phyloP scores from a whole-genome alignment of 352 stramenopile species.

The Phytopythium delawarense region DNA sequence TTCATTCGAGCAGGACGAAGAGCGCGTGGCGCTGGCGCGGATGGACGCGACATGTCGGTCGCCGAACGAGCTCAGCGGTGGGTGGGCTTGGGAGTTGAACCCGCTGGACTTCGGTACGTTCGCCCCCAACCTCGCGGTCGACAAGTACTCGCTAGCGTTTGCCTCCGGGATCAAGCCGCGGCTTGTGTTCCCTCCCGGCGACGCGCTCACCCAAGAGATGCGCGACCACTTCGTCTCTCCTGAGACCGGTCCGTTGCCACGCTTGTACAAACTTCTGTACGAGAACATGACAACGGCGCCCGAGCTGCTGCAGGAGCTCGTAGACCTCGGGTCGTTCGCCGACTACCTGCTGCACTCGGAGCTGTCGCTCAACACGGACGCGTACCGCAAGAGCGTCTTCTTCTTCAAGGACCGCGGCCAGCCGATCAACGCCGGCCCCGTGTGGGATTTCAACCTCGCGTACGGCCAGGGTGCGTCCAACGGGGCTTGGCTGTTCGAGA shows the following conservation, averaged over 20 bases:
- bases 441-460: slow-evolving; percentile 42
- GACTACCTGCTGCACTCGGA: slow-evolving; percentile 43
- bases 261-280: slow-evolving; percentile 26
- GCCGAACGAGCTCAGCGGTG: slow-evolving; percentile 28
- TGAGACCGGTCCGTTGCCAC: slow-evolving; percentile 19
- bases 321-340: slow-evolving; percentile 36
- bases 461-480: slow-evolving; percentile 21
- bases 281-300: slow-evolving; percentile 26
- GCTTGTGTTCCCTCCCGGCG: slow-evolving; percentile 17
- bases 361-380: slow-evolving; percentile 34
- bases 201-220: slow-evolving; percentile 26
- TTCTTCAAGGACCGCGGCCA: slow-evolving; percentile 38
- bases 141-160: slow-evolving; percentile 33
- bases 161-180: slow-evolving; percentile 21
- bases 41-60: slow-evolving; percentile 25
- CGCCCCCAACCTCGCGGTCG: slow-evolving; percentile 27
- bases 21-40: slow-evolving; percentile 41
- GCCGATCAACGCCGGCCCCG: slow-evolving; percentile 32
- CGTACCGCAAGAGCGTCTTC: slow-evolving; percentile 28
- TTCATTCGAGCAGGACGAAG: slow-evolving; percentile 41
- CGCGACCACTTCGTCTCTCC: slow-evolving; percentile 31
- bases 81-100: slow-evolving; percentile 64
- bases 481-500: slow-evolving; percentile 26
- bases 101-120: slow-evolving; percentile 10
- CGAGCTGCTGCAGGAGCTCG: slow-evolving; percentile 10